phyloP scores from a whole-genome alignment of 1,284 basidiomycete genomes.

The Coniferiporia weirii region DNA sequence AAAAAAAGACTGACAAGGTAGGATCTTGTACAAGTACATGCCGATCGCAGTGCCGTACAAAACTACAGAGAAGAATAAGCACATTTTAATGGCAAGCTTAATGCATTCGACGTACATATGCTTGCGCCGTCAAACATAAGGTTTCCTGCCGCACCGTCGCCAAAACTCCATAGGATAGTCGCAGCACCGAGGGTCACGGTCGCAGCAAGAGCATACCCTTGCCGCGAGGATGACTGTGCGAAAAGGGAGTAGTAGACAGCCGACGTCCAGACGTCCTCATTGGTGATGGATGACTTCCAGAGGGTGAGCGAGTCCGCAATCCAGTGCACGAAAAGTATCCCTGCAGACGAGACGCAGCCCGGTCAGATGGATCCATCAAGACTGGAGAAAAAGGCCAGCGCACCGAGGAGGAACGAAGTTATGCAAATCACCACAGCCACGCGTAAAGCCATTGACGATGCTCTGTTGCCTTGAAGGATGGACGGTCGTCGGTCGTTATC shows the following conservation, averaged over 20 bases:
- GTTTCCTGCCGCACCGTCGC: constrained; percentile 71
- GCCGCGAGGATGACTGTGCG: constrained; percentile 51
- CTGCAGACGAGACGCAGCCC: constrained; percentile 33
- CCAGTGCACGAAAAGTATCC: constrained; percentile 79
- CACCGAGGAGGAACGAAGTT: constrained; percentile 78
- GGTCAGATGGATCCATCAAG: neutral
- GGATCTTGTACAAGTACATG: constrained; percentile 65
- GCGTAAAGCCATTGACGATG: constrained; percentile 57
- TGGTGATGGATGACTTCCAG: constrained; percentile 77
- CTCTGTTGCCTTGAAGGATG: neutral
- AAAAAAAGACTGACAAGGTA: constrained; percentile 58
- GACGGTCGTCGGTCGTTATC: neutral
- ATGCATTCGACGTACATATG: constrained; percentile 51
- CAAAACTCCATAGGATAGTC: constrained; percentile 70
- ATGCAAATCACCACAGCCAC: constrained; percentile 65
- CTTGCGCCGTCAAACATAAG: constrained; percentile 85
- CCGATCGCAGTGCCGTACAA: constrained; percentile 62
- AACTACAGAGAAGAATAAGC: constrained; percentile 39
- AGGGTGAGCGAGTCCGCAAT: constrained; percentile 79
- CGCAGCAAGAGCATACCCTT: constrained; percentile 49
- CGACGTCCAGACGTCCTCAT: constrained; percentile 72
- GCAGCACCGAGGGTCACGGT: constrained; percentile 54
- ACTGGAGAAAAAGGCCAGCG: neutral
- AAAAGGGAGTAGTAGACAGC: constrained; percentile 75
- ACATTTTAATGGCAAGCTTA: constrained; percentile 1